Conservation (phyloP, 129 eudicot genomes). For the Saussurea involucrata region DNA sequence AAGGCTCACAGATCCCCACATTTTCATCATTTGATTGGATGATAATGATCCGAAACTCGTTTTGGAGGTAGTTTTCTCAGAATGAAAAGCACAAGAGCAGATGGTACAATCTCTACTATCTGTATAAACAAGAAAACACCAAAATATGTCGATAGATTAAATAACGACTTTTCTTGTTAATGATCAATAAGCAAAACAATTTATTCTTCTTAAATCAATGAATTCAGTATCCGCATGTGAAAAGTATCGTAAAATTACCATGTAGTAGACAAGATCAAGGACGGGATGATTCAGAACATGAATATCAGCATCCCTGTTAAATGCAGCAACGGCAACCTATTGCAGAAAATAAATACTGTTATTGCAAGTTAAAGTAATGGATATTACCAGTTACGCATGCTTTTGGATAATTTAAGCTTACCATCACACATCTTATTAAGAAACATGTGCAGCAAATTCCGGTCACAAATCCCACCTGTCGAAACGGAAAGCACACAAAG, state of each 20-base stretch:
- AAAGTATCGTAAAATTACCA: conserved; percentile 36
- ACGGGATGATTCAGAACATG: conserved; percentile 76
- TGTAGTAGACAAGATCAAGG: conserved; percentile 60
- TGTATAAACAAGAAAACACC: conserved; percentile 18
- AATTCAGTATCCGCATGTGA: background rate
- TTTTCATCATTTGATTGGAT: conserved; percentile 45
- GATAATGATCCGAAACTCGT: conserved; percentile 66
- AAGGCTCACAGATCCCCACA: conserved; percentile 1
- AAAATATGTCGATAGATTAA: background rate
- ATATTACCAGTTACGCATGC: background rate
- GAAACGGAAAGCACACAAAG: background rate
- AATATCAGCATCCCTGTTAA: conserved; percentile 60
- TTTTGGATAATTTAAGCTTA: conserved; percentile 29
- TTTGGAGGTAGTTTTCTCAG: conserved; percentile 75
- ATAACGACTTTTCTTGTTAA: background rate
- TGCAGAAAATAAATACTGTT: conserved; percentile 2
- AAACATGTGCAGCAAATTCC: conserved; percentile 88
- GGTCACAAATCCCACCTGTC: conserved; percentile 82
- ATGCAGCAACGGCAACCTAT: conserved; percentile 60
- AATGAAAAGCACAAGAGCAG: conserved; percentile 82
- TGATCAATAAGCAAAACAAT: background rate
- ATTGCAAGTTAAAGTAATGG: background rate
- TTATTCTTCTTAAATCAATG: background rate
- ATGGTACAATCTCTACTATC: conserved; percentile 79
- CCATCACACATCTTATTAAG: conserved; percentile 75